These are phyloP conservation scores for Monosporozyma solicola DNA, from an alignment of 805 yeast species.

Conservation along the genomic window DNA sequence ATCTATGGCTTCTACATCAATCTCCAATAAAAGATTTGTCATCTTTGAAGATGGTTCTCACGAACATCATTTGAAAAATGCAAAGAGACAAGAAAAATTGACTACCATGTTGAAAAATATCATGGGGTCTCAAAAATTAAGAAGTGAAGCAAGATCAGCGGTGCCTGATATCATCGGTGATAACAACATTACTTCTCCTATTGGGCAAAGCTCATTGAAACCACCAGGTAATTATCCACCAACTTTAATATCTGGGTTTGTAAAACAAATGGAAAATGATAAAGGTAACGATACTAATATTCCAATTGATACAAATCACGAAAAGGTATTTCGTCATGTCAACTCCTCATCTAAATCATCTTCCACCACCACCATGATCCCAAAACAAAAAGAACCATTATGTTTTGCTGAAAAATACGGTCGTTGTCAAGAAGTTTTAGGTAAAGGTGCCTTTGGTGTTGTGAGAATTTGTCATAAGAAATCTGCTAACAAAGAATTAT, in stretches of 20 bases:
- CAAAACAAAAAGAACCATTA: background rate
- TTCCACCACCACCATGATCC: background rate
- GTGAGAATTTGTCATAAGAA: constrained; percentile 82
- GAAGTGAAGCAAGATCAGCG: constrained; percentile 66
- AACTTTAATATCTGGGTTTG: constrained; percentile 59
- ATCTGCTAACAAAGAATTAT: constrained; percentile 29
- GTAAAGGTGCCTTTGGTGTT: constrained; percentile 90
- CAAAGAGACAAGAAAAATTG: constrained; percentile 70
- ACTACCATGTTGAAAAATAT: constrained; percentile 67
- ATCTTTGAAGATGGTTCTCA: constrained; percentile 65
- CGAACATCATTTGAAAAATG: constrained; percentile 67
- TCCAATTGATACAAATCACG: background rate
- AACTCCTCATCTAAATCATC: background rate
- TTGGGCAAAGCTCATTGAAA: background rate
- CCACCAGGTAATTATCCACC: constrained; percentile 41
- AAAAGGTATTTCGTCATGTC: background rate
- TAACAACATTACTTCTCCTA: background rate
- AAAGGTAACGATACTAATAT: background rate
- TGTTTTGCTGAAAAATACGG: constrained; percentile 81
- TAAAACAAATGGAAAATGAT: constrained; percentile 40
- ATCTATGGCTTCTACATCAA: background rate
- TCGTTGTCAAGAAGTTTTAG: constrained; percentile 87
- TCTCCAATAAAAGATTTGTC: constrained; percentile 34
- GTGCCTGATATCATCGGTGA: constrained; percentile 54
- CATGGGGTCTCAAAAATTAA: constrained; percentile 60